phyloP scores from a whole-genome alignment of 75 land plant species.

The Isoetes taiwanensis region DNA sequence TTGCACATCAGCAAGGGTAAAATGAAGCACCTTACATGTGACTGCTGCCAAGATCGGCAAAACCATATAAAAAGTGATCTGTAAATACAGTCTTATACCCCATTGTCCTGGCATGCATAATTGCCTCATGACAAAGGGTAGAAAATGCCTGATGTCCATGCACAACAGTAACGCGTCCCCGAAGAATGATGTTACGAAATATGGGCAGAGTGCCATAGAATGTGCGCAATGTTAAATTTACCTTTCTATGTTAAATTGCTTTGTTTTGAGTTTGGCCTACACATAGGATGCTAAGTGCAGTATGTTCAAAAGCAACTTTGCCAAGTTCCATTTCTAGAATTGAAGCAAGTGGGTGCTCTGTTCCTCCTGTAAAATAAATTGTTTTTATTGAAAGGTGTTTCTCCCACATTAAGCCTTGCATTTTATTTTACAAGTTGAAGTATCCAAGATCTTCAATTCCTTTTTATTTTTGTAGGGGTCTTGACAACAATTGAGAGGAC shows the following conservation, averaged over 20 bases:
- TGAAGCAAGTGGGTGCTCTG: too few relatives aligned
- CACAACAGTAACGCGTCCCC: slow-evolving; percentile 74
- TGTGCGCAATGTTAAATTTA: slow-evolving; percentile 85
- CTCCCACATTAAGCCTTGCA: too few relatives aligned
- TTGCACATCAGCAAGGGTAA: slow-evolving; percentile 86
- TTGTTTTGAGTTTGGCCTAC: too few relatives aligned
- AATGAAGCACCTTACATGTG: slow-evolving; percentile 99
- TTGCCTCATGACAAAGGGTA: slow-evolving; percentile 94
- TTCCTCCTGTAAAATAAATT: too few relatives aligned
- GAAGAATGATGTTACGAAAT: slow-evolving; percentile 60
- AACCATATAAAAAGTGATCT: slow-evolving; percentile 96
- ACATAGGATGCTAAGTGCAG: too few relatives aligned
- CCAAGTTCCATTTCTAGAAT: too few relatives aligned
- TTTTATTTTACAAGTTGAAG: too few relatives aligned
- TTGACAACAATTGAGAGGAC: slow-evolving; percentile 97
- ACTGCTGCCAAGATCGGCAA: slow-evolving; percentile 94
- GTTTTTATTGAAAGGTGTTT: too few relatives aligned
- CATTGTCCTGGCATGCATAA: slow-evolving; percentile 94
- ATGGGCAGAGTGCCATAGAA: slow-evolving; percentile 82
- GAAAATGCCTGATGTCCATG: slow-evolving; percentile 99
- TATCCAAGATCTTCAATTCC: too few relatives aligned
- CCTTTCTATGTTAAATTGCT: too few relatives aligned
- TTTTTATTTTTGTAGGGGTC: slow-evolving; percentile 56
- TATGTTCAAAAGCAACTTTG: too few relatives aligned
- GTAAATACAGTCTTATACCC: slow-evolving; percentile 88